Evolutionary conservation across 2,329 filamentous ascomycete genomes (phyloP), one percentile per base, ranked within the genome.

Genomic region (Biscogniauxia sp.): DNA sequence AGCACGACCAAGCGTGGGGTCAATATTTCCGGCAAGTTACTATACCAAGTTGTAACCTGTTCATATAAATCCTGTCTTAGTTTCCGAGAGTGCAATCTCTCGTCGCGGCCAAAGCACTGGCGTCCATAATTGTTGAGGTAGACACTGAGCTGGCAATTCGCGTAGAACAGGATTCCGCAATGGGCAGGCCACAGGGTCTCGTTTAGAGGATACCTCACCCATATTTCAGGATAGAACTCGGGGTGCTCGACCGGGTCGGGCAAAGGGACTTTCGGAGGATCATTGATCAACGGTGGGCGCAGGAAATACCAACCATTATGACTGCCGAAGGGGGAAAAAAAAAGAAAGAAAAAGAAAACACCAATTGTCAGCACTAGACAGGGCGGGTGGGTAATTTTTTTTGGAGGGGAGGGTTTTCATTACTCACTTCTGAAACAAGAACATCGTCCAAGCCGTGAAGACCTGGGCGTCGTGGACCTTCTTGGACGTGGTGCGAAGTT

Each of bases 381-480:
- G 23, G 23, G 23, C 23, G 23, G 23, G 23, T 23, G 23, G 23
- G 23, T 23, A 45, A 13, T 11, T 15, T 2, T 3, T 25, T 13
- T 50, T 15, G 17, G 5, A 26, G 19, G 25, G 1, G 20, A 5
- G n/a, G 7, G 41, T 41, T 25, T 20, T 57, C 64, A 51, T 70
- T 37, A 45, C 37, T 45, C 17, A 75, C 74, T 65, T 70, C 60
- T 75, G 69, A 69, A 70, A 76, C 20, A 55, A 65, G 55, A 71
- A 77, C 7, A 76, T 41, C 5, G 64, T 65, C 74, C 75, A 76
- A 0, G 74, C 74, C 2, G 75, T 76, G 53, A 72, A 73, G 0
- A 68, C 59, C 45, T 69, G 66, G 3, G 64, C 71, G 28, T 59
- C 59, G 45, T 63, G 66, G n/a, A 68, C 57, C n/a, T 68, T 66